phyloP scores from a whole-genome alignment of 2,329 filamentous ascomycete genomes.

The Erysiphe neolycopersici region DNA sequence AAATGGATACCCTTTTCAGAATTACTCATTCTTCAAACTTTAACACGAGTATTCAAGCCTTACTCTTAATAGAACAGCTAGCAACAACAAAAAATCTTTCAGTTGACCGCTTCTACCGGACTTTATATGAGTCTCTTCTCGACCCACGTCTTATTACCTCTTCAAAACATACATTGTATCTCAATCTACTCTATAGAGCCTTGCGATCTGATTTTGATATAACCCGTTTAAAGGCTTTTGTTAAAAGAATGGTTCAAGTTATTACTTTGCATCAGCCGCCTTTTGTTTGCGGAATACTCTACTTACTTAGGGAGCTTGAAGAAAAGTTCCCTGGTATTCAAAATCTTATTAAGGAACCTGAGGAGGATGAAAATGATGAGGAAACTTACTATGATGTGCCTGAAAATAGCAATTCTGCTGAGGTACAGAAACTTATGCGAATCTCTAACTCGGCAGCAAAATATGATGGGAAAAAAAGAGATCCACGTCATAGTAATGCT shows the following conservation, averaged over 20 bases:
- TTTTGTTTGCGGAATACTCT: slow-evolving; percentile 82
- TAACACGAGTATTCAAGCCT: slow-evolving; percentile 89
- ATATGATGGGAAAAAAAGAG: slow-evolving; percentile 77
- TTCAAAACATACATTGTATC: slow-evolving; percentile 84
- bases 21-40: slow-evolving; percentile 97
- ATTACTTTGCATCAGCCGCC: slow-evolving; percentile 72
- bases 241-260: slow-evolving; percentile 75
- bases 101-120: slow-evolving; percentile 80
- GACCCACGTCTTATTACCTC: slow-evolving; percentile 72
- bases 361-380: slow-evolving; percentile 44
- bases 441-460: neutral
- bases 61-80: slow-evolving; percentile 85
- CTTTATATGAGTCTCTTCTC: slow-evolving; percentile 78
- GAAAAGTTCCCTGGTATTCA: slow-evolving; percentile 54
- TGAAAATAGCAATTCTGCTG: slow-evolving; percentile 28
- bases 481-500: slow-evolving; percentile 83
- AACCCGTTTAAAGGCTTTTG: slow-evolving; percentile 82
- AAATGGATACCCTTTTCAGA: slow-evolving; percentile 80
- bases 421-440: slow-evolving; percentile 16
- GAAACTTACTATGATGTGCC: slow-evolving; percentile 3
- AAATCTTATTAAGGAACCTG: slow-evolving; percentile 53
- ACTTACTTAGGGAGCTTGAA: slow-evolving; percentile 60
- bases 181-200: slow-evolving; percentile 73
- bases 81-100: slow-evolving; percentile 55
- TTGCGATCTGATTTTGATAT: slow-evolving; percentile 77